phyloP scores from a whole-genome alignment of 2,329 filamentous ascomycete genomes.

The Sarocladium brachiariae region DNA sequence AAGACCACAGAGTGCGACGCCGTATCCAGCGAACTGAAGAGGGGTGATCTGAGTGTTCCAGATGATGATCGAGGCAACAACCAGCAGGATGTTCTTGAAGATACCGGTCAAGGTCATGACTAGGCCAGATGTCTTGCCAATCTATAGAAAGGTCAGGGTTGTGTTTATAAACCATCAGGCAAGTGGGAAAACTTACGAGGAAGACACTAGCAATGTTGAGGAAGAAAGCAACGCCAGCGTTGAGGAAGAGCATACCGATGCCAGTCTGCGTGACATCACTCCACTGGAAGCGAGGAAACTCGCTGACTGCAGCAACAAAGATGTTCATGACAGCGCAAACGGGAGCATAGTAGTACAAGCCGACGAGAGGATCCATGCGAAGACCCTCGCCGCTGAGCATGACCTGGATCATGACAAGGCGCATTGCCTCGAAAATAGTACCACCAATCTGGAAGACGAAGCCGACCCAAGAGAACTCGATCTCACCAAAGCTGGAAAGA shows the following conservation, averaged over 20 bases:
- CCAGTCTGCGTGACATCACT: constrained; percentile 60
- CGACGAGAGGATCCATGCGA: constrained; percentile 85
- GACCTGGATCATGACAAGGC: constrained; percentile 78
- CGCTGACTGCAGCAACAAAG: constrained; percentile 58
- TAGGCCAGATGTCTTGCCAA: constrained; percentile 78
- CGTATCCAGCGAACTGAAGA: constrained; percentile 72
- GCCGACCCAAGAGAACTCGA: constrained; percentile 59
- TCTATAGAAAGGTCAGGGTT: constrained; percentile 44
- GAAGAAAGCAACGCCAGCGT: constrained; percentile 71
- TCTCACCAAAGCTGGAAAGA: constrained; percentile 53
- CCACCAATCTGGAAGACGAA: constrained; percentile 67
- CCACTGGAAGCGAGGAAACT: constrained; percentile 59
- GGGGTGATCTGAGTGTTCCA: constrained; percentile 66
- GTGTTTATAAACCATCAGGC: neutral
- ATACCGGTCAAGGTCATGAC: constrained; percentile 82
- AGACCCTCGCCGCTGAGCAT: constrained; percentile 67
- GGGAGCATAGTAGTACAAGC: constrained; percentile 83
- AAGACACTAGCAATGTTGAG: constrained; percentile 80
- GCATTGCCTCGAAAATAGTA: constrained; percentile 72
- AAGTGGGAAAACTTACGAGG: constrained; percentile 49
- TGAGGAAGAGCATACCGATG: constrained; percentile 57
- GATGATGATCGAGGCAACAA: constrained; percentile 67
- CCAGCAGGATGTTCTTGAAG: constrained; percentile 80
- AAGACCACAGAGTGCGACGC: constrained; percentile 54
- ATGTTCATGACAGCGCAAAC: constrained; percentile 78